Conservation (phyloP, 2,329 filamentous ascomycete species). For the Neurospora crassa region DNA sequence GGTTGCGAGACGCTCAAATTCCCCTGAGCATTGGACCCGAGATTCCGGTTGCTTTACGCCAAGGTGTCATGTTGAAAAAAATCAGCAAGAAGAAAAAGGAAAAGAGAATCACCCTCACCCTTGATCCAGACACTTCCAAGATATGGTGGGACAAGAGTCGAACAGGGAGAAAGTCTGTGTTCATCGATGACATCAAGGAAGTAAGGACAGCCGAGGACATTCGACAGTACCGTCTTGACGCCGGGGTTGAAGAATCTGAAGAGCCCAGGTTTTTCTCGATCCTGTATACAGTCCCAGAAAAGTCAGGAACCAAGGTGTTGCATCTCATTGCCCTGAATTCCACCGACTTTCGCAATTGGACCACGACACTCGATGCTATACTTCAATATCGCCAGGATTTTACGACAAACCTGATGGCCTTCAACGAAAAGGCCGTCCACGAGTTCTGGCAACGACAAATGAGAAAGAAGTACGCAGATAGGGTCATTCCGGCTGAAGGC, state of each 20-base stretch:
- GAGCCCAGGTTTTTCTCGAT: constrained; percentile 81
- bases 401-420: constrained; percentile 82
- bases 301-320: constrained; percentile 75
- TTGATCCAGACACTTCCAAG: constrained; percentile 76
- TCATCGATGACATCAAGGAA: constrained; percentile 91
- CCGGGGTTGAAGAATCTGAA: constrained; percentile 55
- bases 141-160: constrained; percentile 78
- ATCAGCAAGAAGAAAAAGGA: constrained; percentile 80
- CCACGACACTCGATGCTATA: constrained; percentile 71
- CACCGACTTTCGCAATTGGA: constrained; percentile 69
- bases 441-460: constrained; percentile 84
- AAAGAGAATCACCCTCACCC: constrained; percentile 60
- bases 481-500: constrained; percentile 41
- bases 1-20: neutral
- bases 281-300: constrained; percentile 70
- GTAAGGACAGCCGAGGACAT: constrained; percentile 78
- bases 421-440: constrained; percentile 71
- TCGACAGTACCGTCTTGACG: constrained; percentile 81
- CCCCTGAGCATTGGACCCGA: constrained; percentile 51
- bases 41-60: constrained; percentile 65
- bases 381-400: constrained; percentile 79
- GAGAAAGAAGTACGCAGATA: constrained; percentile 52
- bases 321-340: constrained; percentile 75
- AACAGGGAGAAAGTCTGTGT: constrained; percentile 67
- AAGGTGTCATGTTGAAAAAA: constrained; percentile 71